Conservation (phyloP, 2,329 filamentous ascomycete species). For the Hymenoscyphus infarciens region DNA sequence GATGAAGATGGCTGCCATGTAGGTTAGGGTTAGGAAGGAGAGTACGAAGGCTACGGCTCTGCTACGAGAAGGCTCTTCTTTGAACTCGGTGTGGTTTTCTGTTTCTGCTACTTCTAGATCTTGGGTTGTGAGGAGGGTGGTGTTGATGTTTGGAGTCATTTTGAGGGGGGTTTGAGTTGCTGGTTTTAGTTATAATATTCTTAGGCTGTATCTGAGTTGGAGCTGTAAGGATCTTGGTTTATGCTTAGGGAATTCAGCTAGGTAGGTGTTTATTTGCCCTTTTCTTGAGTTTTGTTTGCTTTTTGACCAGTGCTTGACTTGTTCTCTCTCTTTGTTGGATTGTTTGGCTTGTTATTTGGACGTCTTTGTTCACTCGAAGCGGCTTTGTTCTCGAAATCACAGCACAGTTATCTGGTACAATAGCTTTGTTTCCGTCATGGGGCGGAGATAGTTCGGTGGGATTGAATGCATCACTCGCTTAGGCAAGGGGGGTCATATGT, state of each 20-base stretch:
- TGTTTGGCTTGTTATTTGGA: background rate
- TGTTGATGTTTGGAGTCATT: background rate
- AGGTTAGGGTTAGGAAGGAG: background rate
- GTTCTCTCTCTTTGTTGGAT: background rate
- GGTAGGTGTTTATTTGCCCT: background rate
- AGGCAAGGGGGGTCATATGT: background rate
- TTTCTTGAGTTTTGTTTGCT: background rate
- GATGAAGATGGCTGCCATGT: background rate
- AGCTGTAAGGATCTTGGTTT: too few relatives aligned
- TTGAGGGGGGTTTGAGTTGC: background rate
- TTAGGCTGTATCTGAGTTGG: too few relatives aligned
- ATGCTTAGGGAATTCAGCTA: too few relatives aligned
- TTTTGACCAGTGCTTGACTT: background rate
- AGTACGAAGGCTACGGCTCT: too few relatives aligned
- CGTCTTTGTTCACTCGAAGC: background rate
- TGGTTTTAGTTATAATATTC: background rate
- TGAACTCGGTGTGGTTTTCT: too few relatives aligned
- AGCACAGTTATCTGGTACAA: background rate
- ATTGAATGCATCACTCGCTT: background rate
- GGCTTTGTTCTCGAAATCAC: background rate
- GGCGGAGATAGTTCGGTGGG: background rate
- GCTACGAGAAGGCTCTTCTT: too few relatives aligned
- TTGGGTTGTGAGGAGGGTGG: background rate
- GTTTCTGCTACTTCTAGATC: background rate
- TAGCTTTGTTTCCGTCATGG: background rate